phyloP scores from a whole-genome alignment of 192 early-diverging fungal species.

The Blastocladiella britannica region DNA sequence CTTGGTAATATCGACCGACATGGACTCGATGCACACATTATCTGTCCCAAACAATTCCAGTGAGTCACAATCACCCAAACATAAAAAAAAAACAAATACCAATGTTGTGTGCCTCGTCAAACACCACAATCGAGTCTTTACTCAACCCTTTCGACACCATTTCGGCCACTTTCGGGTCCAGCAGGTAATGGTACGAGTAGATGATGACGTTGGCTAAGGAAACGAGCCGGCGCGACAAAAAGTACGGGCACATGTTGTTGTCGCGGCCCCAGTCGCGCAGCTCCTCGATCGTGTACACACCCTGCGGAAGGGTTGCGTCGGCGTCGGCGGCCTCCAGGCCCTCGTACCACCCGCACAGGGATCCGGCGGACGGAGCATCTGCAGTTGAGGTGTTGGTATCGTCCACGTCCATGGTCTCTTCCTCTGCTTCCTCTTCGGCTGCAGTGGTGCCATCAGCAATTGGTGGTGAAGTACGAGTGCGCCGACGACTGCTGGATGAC shows the following conservation, averaged over 20 bases:
- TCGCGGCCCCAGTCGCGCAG: conserved; percentile 54
- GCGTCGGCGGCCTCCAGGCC: conserved; percentile 41
- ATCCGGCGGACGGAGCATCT: not conserved
- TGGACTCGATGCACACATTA: conserved; percentile 94
- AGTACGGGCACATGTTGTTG: conserved; percentile 82
- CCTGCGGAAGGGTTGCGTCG: conserved; percentile 45
- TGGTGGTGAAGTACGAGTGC: no score
- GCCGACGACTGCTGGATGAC: no score
- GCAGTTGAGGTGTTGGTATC: not conserved
- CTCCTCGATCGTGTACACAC: conserved; percentile 94
- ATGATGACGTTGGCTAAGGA: conserved; percentile 86
- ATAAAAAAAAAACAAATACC: conserved; percentile 24
- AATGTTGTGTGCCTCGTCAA: conserved; percentile 99
- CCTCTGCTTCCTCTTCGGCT: not conserved
- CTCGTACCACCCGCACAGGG: conserved; percentile 17
- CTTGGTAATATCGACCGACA: conserved; percentile 82
- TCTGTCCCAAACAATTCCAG: conserved; percentile 22
- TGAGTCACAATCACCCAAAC: not conserved
- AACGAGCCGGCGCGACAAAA: conserved; percentile 65
- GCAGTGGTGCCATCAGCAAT: not conserved
- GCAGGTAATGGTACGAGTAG: conserved; percentile 95
- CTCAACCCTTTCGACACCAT: conserved; percentile 86
- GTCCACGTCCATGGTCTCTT: conserved; percentile 1
- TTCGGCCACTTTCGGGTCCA: conserved; percentile 99
- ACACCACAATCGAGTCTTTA: conserved; percentile 89